Percentiles rank a stretch among this genome's conserved stretches.
Conservation (phyloP, 495 filamentous ascomycete genomes). For the Jackrogersella minutella region DNA sequence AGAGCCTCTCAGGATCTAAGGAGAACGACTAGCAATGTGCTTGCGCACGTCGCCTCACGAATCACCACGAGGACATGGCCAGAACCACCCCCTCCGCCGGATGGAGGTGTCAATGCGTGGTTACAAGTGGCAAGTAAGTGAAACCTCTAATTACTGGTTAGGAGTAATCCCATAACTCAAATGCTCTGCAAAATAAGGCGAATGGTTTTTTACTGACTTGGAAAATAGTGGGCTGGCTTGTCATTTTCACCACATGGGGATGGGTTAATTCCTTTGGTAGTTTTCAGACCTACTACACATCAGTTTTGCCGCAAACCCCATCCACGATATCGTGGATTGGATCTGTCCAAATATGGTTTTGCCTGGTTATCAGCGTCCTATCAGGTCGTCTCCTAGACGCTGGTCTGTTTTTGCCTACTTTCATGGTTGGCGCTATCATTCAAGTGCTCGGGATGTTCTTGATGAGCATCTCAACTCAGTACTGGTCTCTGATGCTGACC, state of each 20-base stretch:
- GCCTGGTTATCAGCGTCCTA: constrained; percentile 61
- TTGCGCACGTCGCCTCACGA: constrained; percentile 40
- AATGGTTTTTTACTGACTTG: constrained; percentile 13
- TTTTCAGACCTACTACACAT: constrained; percentile 76
- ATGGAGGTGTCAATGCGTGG: constrained; percentile 72
- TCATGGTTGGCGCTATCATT: constrained; percentile 56
- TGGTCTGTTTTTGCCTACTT: constrained; percentile 67
- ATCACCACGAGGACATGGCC: constrained; percentile 57
- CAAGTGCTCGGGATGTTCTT: constrained; percentile 75
- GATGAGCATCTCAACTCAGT: constrained; percentile 69
- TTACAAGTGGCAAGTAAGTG: constrained; percentile 62
- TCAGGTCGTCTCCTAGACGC: constrained; percentile 65
- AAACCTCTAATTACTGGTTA: not conserved
- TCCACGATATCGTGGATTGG: constrained; percentile 69
- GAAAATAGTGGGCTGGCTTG: constrained; percentile 63
- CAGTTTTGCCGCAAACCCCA: constrained; percentile 51
- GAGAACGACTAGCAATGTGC: constrained; percentile 42
- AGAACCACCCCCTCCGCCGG: constrained; percentile 67
- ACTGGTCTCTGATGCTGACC: constrained; percentile 84
- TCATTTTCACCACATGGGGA: constrained; percentile 79
- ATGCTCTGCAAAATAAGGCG: too few species aligned
- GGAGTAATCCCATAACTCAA: not conserved
- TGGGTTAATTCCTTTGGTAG: constrained; percentile 77
- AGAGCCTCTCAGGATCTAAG: constrained; percentile 37
- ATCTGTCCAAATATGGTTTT: constrained; percentile 62